phyloP scores from a whole-genome alignment of 768 basidiomycete genomes.

The Neoboletus magnificus region DNA sequence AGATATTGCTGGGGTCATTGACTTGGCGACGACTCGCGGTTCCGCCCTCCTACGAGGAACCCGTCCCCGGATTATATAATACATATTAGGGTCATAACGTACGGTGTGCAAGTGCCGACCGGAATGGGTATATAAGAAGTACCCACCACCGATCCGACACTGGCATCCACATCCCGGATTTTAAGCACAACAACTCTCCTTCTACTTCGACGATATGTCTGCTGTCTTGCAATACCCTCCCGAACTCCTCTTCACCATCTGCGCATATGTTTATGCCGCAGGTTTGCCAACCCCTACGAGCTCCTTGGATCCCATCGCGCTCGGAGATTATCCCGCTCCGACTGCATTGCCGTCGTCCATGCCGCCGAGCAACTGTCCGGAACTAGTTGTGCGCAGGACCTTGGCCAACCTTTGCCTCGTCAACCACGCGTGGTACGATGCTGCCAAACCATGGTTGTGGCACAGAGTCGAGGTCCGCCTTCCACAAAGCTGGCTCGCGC shows the following conservation, averaged over 20 bases:
- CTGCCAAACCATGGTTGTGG: slow-evolving; percentile 90
- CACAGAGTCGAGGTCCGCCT: slow-evolving; percentile 77
- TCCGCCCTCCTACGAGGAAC: slow-evolving; percentile 11
- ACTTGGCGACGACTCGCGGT: slow-evolving; percentile 3
- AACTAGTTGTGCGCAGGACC: slow-evolving; percentile 59
- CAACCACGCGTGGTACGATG: slow-evolving; percentile 72
- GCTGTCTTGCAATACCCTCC: slow-evolving; percentile 53
- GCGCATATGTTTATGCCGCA: slow-evolving; percentile 64
- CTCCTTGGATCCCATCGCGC: slow-evolving; percentile 70
- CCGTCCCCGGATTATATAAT: slow-evolving; percentile 18
- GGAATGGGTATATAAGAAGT: not conserved
- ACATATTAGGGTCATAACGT: not conserved
- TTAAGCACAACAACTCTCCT: not conserved
- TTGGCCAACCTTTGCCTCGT: slow-evolving; percentile 73
- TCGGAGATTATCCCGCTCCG: slow-evolving; percentile 43
- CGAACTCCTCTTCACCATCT: slow-evolving; percentile 71
- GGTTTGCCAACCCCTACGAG: slow-evolving; percentile 51
- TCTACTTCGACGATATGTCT: slow-evolving; percentile 13
- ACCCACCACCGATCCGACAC: not conserved
- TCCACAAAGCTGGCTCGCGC: slow-evolving; percentile 78
- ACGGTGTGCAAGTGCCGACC: slow-evolving; percentile 4
- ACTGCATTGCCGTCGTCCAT: slow-evolving; percentile 69
- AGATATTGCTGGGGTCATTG: not conserved
- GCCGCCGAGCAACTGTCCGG: slow-evolving; percentile 68
- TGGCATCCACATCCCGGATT: not conserved